These are phyloP conservation scores for Malus fusca DNA, from an alignment of 306 rosid species.

Conservation along the genomic window DNA sequence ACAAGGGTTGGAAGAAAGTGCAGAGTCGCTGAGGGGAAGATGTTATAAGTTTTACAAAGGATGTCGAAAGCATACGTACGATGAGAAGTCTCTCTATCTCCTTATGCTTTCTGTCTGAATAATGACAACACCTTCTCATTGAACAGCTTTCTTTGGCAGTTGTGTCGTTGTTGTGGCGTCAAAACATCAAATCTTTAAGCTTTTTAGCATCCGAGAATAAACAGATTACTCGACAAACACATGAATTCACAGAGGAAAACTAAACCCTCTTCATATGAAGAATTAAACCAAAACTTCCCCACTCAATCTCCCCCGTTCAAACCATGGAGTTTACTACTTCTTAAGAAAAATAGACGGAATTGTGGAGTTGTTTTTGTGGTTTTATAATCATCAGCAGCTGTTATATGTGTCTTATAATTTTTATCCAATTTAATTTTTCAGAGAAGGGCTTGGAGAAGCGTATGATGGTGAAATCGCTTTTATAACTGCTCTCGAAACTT, in stretches of 20 bases:
- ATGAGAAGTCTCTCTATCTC: not conserved
- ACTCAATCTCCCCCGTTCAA: not conserved
- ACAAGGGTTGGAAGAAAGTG: constrained; percentile 90
- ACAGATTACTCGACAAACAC: not conserved
- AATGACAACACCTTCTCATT: not conserved
- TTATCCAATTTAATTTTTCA: constrained; percentile 26
- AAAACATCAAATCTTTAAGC: not conserved
- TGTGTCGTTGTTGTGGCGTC: not conserved
- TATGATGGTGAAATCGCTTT: constrained; percentile 96
- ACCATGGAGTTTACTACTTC: not conserved
- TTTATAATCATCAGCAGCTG: not conserved
- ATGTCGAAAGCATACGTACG: constrained; percentile 89
- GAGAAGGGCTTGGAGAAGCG: constrained; percentile 95
- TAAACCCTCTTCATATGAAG: not conserved
- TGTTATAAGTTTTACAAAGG: constrained; percentile 85
- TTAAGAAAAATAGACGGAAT: not conserved
- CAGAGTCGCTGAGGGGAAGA: constrained; percentile 88
- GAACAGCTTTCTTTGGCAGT: not conserved
- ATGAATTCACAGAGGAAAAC: not conserved
- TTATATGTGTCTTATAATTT: constrained; percentile 9
- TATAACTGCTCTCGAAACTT: constrained; percentile 82
- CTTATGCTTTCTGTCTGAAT: not conserved
- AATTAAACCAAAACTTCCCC: too few relatives aligned
- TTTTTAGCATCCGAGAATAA: too few relatives aligned
- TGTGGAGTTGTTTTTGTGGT: not conserved